phyloP scores from a whole-genome alignment of 2,329 filamentous ascomycete species.

The Penicillium polonicum region DNA sequence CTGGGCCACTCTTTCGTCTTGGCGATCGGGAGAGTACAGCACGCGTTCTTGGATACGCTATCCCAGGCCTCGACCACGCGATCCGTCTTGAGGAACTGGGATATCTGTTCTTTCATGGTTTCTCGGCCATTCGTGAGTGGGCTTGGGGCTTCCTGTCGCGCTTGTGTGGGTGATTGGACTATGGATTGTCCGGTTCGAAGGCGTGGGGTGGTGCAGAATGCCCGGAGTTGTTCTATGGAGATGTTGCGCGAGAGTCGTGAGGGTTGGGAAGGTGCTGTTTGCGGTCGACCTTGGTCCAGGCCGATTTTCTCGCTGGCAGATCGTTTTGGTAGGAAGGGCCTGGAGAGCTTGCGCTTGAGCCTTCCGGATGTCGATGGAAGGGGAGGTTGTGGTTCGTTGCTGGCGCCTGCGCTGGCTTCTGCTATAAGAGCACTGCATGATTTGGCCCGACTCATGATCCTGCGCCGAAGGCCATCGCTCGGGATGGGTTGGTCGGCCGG shows the following conservation, averaged over 20 bases:
- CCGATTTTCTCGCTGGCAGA: constrained; percentile 18
- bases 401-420: constrained; percentile 8
- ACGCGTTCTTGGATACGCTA: constrained; percentile 24
- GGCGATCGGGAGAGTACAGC: constrained; percentile 11
- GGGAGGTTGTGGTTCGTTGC: constrained; percentile 2
- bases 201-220: constrained; percentile 19
- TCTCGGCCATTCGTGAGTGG: constrained; percentile 18
- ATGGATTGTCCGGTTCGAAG: constrained; percentile 19
- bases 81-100: constrained; percentile 36
- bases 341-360: constrained; percentile 28
- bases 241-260: constrained; percentile 25
- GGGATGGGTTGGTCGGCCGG: constrained; percentile 15
- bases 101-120: constrained; percentile 34
- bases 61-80: constrained; percentile 37
- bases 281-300: constrained; percentile 20
- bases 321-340: constrained; percentile 22
- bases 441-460: constrained; percentile 20
- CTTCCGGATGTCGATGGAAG: constrained; percentile 18
- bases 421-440: constrained; percentile 25
- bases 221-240: constrained; percentile 30
- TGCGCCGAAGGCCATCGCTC: constrained; percentile 12
- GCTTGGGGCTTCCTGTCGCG: constrained; percentile 10
- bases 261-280: constrained; percentile 28
- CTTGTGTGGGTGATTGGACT: constrained; percentile 9
- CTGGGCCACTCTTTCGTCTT: constrained; percentile 28